Evolutionary conservation across 176 grass and related monocot species (phyloP).

Genomic region (Pharus latifolius): DNA sequence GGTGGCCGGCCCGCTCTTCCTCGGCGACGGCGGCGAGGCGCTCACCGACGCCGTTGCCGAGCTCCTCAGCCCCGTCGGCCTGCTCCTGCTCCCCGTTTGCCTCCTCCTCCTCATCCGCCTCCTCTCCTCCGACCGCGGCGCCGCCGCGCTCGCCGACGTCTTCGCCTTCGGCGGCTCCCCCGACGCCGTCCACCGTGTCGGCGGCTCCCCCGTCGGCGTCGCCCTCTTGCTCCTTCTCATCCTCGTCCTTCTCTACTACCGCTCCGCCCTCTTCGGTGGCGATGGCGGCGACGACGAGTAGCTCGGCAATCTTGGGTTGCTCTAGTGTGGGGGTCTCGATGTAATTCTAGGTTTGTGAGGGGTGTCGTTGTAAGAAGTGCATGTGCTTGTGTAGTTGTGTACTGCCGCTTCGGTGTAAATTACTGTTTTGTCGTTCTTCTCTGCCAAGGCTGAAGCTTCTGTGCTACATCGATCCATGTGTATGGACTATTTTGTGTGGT

Average conservation of each 20-base stretch:
- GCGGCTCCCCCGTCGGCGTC: constrained; percentile 53
- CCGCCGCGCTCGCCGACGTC: constrained; percentile 34
- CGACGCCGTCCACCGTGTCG: constrained; percentile 70
- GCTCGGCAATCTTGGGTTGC: background rate
- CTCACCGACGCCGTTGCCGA: constrained; percentile 40
- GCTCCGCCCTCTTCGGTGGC: constrained; percentile 40
- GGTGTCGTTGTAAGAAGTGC: constrained; percentile 5
- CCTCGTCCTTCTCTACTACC: constrained; percentile 66
- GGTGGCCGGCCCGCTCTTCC: constrained; percentile 51
- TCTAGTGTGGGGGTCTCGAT: no score
- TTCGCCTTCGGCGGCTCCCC: constrained; percentile 52
- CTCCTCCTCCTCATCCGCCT: constrained; percentile 59
- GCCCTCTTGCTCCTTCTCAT: constrained; percentile 57
- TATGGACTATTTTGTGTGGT: background rate
- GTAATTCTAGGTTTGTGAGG: background rate
- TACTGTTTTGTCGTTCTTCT: background rate
- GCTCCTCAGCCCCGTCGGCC: constrained; percentile 49
- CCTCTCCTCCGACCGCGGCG: constrained; percentile 65
- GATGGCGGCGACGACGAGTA: constrained; percentile 36
- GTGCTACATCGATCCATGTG: constrained; percentile 12
- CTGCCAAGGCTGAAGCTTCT: constrained; percentile 22
- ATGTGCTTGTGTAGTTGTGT: background rate
- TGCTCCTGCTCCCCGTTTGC: constrained; percentile 53
- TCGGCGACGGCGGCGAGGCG: constrained; percentile 49
- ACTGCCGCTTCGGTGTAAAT: background rate